Evolutionary conservation across 139 green algal genomes (phyloP).

Genomic region (Coelastrella sp.): DNA sequence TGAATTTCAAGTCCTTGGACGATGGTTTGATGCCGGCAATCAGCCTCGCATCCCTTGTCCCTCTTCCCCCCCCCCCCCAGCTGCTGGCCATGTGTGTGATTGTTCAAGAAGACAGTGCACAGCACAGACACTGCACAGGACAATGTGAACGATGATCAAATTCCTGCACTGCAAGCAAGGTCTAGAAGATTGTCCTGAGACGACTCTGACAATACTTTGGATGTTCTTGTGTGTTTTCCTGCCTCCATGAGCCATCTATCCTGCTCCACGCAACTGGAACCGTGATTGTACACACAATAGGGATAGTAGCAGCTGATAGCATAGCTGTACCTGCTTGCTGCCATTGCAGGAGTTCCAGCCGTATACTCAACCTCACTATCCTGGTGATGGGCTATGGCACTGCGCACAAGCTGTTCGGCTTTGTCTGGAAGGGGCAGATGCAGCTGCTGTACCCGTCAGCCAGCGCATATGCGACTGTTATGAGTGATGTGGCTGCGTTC

Average conservation of each 20-base stretch:
- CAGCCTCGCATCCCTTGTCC: no score
- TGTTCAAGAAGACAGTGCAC: no score
- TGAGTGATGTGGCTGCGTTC: slow-evolving; percentile 42
- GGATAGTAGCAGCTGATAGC: neutral
- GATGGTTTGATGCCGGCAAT: neutral
- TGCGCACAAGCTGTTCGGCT: slow-evolving; percentile 68
- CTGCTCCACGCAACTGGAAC: no score
- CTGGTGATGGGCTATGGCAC: slow-evolving; percentile 82
- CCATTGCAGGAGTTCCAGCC: slow-evolving; percentile 10
- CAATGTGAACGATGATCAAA: no score
- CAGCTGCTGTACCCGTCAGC: slow-evolving; percentile 42
- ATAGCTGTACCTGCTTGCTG: neutral
- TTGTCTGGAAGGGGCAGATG: slow-evolving; percentile 66
- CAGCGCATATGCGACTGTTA: slow-evolving; percentile 24
- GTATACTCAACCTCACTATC: slow-evolving; percentile 35
- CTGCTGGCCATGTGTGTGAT: no score
- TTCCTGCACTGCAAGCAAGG: neutral
- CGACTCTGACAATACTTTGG: no score
- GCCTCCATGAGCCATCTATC: neutral
- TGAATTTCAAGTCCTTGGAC: neutral
- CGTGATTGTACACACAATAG: no score
- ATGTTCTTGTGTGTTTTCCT: no score
- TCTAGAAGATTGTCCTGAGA: no score
- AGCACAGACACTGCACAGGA: no score
- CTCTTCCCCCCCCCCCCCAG: no score